Percentiles rank a stretch among this genome's conserved stretches.
These are phyloP conservation scores for Medakamo hakoo DNA, from an alignment of 139 green algal genomes.

Conservation along the genomic window DNA sequence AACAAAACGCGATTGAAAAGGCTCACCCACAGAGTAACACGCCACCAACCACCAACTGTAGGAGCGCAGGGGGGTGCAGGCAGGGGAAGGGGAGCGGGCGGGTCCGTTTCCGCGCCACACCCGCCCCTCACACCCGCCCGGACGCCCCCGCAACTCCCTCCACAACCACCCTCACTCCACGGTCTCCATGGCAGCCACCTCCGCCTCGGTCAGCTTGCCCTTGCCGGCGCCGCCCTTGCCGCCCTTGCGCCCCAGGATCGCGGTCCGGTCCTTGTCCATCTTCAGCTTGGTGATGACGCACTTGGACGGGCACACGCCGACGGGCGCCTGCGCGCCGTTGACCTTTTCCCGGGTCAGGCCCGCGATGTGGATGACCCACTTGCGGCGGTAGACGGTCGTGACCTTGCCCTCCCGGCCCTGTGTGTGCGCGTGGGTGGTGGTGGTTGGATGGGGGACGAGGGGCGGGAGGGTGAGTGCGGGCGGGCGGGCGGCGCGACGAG, in stretches of 20 bases:
- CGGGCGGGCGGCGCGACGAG: too few species aligned
- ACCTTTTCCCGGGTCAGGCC: conserved; percentile 95
- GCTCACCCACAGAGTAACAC: too few species aligned
- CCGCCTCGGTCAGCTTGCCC: conserved; percentile 77
- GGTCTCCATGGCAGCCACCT: conserved; percentile 78
- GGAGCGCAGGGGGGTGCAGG: too few species aligned
- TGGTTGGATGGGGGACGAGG: background rate
- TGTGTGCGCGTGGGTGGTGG: background rate
- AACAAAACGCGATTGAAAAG: too few species aligned
- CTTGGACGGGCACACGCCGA: conserved; percentile 95
- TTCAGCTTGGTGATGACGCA: conserved; percentile 98
- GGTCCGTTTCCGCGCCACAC: too few species aligned
- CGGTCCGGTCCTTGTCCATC: conserved; percentile 94
- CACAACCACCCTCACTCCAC: conserved; percentile 78
- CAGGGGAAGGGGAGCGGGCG: too few species aligned
- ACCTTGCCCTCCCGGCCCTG: conserved; percentile 92
- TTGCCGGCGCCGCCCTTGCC: conserved; percentile 57
- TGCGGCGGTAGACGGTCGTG: conserved; percentile 90
- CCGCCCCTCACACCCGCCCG: too few species aligned
- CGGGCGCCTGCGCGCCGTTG: conserved; percentile 93
- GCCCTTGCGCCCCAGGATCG: conserved; percentile 81
- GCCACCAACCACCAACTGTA: too few species aligned
- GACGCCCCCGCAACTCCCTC: too few species aligned
- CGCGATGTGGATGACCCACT: conserved; percentile 99
- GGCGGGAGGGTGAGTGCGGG: too few species aligned